Evolutionary conservation across 257 asterid species (phyloP), one percentile per base, ranked within the genome.

Genomic region (Cynanchum wilfordii): DNA sequence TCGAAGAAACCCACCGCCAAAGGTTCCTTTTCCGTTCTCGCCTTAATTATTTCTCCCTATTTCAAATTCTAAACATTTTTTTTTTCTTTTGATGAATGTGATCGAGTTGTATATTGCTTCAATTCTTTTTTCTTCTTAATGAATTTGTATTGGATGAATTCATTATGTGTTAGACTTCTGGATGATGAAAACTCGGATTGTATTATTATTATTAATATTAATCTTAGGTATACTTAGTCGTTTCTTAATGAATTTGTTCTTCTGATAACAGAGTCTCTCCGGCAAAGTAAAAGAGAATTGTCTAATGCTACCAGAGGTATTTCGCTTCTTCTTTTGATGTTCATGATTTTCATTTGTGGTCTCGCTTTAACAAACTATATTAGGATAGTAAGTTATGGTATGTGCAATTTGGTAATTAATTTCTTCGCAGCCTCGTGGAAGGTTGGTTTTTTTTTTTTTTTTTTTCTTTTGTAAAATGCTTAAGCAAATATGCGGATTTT

Each of bases 1-100:
- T 81, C 96, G 75, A 91, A 85, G 75, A 91, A 91, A 75, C 97
- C 97, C 60, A 86, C 92, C 65, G 86, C 96, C 81, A 89, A 88
- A 91, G 96, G 97, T 91, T 79, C 66, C 33, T 25, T 19, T 59
- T 40, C 2, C 13, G 3, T 45, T 51, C 3, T 55, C 70, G 22
- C 22, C 70, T 75, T 45, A 10, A 38, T 38, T 38, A 38, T 5
- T 57, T 50, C 0, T 30, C 36, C 0, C 36, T 55, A 58, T 72
- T 62, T 42, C 19, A 27, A 58, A 36, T 50, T 52, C 9, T 42
- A 12, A 10, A 0, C 22, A 1, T 3, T 55, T 62, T 22, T 15
- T 36, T 55, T 62, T 19, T 15, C 25, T 16, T 29, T 54, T 50
- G 20, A 19, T 52, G 24, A 30, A 10, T 33, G 36, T 36, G 47